Conservation (phyloP, 139 green algal genomes). For the Volvox africanus region DNA sequence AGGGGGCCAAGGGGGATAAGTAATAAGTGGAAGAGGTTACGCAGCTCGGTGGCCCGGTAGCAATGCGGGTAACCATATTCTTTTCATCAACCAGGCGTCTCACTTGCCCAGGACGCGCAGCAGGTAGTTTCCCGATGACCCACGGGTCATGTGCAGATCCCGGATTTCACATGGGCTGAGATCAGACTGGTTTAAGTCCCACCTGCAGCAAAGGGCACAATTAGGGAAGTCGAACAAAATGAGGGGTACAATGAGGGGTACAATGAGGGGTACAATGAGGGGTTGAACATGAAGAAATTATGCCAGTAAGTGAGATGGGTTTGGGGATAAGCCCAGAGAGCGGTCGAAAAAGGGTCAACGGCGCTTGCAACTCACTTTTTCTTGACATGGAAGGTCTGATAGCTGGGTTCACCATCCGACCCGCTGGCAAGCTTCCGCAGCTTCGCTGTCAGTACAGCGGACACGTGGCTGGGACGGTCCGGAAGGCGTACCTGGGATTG, state of each 20-base stretch:
- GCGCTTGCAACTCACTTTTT: not conserved
- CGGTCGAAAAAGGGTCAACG: too few relatives aligned
- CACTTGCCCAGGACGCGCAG: constrained; percentile 21
- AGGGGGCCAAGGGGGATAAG: too few relatives aligned
- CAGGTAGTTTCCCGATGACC: not conserved
- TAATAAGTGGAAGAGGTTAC: too few relatives aligned
- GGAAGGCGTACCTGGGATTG: not conserved
- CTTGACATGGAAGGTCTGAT: constrained; percentile 10
- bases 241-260: too few relatives aligned
- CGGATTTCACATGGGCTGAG: not conserved
- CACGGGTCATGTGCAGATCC: constrained; percentile 15
- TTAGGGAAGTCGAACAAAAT: too few relatives aligned
- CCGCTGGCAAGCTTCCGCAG: not conserved
- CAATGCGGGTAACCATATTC: too few relatives aligned
- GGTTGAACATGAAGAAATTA: too few relatives aligned
- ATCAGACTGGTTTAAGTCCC: not conserved
- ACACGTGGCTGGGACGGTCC: not conserved
- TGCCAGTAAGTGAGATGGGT: too few relatives aligned
- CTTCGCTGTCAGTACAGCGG: not conserved
- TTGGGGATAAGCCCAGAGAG: too few relatives aligned
- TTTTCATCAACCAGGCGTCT: too few relatives aligned
- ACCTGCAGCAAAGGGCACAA: not conserved
- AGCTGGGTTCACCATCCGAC: not conserved
- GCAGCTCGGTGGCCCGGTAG: too few relatives aligned
- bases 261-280: too few relatives aligned